Conservation (phyloP, 1,284 basidiomycete species). For the Peniophora sp. region DNA sequence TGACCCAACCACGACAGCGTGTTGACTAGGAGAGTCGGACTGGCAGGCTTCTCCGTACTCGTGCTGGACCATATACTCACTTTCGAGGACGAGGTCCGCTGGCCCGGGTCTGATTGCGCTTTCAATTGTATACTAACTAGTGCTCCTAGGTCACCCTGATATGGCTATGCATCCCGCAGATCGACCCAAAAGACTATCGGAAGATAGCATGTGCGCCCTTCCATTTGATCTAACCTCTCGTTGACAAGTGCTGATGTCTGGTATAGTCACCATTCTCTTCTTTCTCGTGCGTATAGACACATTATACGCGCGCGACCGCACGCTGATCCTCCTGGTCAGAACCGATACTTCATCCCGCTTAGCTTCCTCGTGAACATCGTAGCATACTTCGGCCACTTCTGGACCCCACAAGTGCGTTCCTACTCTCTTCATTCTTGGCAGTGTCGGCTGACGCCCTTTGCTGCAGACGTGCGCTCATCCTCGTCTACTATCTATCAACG, state of each 20-base stretch:
- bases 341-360: conserved; percentile 43
- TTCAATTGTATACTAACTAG: not conserved
- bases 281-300: conserved; percentile 27
- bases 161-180: not conserved
- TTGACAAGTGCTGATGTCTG: not conserved
- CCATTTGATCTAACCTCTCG: not conserved
- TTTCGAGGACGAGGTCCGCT: not conserved
- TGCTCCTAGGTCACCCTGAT: not conserved
- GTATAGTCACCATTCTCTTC: conserved; percentile 37
- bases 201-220: not conserved
- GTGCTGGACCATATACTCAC: not conserved
- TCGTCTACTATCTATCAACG: not conserved
- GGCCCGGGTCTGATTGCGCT: not conserved
- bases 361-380: conserved; percentile 14
- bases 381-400: not conserved
- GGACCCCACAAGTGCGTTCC: conserved; percentile 19
- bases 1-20: not conserved
- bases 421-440: conserved; percentile 6
- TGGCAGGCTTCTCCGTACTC: not conserved
- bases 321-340: conserved; percentile 18
- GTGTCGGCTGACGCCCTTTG: not conserved
- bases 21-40: not conserved
- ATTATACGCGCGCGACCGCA: not conserved
- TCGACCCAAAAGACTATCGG: not conserved
- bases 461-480: not conserved